Evolutionary conservation across 192 early-diverging fungal genomes (phyloP).

Genomic region (Umbelopsis vinacea): DNA sequence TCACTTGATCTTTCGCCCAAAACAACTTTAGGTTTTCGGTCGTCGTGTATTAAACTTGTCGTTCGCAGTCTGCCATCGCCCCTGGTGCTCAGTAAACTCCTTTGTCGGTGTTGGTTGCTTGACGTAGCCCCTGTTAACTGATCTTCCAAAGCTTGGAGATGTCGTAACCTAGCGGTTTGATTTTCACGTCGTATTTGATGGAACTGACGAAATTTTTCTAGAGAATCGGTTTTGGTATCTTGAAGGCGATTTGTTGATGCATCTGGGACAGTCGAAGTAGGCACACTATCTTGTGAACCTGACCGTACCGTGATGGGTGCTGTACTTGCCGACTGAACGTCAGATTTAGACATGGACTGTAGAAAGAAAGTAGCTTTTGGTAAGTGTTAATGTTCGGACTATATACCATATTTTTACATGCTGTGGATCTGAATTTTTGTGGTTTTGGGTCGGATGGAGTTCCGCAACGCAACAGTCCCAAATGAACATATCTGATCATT

Average conservation of each 20-base stretch:
- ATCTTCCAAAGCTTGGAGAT: constrained; percentile 9
- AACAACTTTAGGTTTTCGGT: constrained; percentile 8
- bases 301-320: not conserved
- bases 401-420: not conserved
- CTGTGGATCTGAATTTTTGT: not conserved
- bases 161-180: constrained; percentile 3
- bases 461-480: constrained; percentile 2
- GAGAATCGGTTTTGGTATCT: constrained; percentile 15
- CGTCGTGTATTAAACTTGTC: constrained; percentile 16
- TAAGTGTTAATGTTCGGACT: not conserved
- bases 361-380: not conserved
- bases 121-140: constrained; percentile 15
- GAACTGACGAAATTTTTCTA: constrained; percentile 10
- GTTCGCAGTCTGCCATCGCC: constrained; percentile 14
- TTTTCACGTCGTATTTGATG: constrained; percentile 13
- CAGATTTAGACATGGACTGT: constrained; percentile 19
- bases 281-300: constrained; percentile 9
- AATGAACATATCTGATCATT: not conserved
- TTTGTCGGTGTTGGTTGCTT: constrained; percentile 12
- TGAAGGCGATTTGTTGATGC: not conserved
- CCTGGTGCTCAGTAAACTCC: constrained; percentile 4
- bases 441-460: not conserved
- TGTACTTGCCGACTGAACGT: constrained; percentile 13
- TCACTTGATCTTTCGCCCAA: constrained; percentile 11
- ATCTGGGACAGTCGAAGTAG: not conserved